phyloP scores from a whole-genome alignment of 108 stramenopile genomes.

The Chaetoceros muelleri region DNA sequence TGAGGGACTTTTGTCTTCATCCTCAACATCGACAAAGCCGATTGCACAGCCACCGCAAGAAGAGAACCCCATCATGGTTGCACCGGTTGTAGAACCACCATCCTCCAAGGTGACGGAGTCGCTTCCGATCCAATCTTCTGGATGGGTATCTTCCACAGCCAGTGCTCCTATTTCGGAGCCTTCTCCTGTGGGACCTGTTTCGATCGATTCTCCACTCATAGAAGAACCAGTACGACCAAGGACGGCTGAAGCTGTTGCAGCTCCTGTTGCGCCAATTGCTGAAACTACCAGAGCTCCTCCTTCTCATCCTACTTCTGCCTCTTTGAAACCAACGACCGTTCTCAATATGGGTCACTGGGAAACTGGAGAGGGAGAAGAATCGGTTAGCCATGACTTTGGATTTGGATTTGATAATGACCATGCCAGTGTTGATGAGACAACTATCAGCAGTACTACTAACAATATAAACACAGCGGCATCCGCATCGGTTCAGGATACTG shows the following conservation, averaged over 20 bases:
- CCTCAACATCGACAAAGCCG: not conserved
- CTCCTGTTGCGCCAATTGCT: constrained; percentile 5
- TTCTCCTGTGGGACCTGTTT: constrained; percentile 7
- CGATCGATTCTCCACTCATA: constrained; percentile 6
- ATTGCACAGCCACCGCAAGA: not conserved
- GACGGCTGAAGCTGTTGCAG: constrained; percentile 3
- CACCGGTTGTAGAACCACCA: not conserved
- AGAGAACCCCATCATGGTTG: not conserved
- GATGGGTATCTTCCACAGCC: constrained; percentile 13
- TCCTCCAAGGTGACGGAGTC: not conserved
- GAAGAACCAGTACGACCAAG: constrained; percentile 7
- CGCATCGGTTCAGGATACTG: constrained; percentile 7
- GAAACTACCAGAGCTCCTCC: constrained; percentile 6
- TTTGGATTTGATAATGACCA: constrained; percentile 54
- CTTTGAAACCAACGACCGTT: constrained; percentile 37
- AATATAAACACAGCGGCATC: constrained; percentile 9
- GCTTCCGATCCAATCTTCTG: constrained; percentile 17
- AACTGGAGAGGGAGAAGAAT: constrained; percentile 50
- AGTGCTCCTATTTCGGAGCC: constrained; percentile 13
- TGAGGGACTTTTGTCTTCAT: constrained; percentile 6
- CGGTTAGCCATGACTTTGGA: constrained; percentile 69
- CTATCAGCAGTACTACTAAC: not conserved
- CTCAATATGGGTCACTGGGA: constrained; percentile 88
- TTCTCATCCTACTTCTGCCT: constrained; percentile 16
- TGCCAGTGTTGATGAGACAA: constrained; percentile 3